Base-by-base conservation (phyloP, 805 yeast genomes). In the Wickerhamomyces chaumierensis region DNA sequence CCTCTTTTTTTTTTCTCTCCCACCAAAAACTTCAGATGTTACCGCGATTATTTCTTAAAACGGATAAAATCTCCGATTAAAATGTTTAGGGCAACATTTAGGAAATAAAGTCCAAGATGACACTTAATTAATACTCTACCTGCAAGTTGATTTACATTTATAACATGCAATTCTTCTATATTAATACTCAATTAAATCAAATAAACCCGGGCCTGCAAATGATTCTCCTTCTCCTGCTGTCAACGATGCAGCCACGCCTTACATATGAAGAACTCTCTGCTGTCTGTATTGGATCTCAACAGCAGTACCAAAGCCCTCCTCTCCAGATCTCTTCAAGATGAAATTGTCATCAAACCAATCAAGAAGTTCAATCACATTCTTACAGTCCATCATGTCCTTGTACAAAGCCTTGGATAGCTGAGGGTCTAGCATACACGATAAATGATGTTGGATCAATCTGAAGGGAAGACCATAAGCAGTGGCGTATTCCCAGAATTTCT, bases 391-490 rank as follows among this genome's bases (percentile, higher is more conserved):
- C 69, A 92, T 62, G 44, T 71, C 77, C 47, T 73, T 73, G 35
- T 75, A 63, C 34, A 71, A 57, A 2, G 55, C 48, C 46, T 71
- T 73, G 3, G 68, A 52, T 8, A 79, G 40, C 38, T 61, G 65
- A 42, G 68, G 67, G 32, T 76, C 83, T 45, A 87, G 58, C 97
- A 92, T 90, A 56, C 92, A 83, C 11, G 82, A 73, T 39, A 92
- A 56, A 59, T 90, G 97, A 53, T 90, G 96, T 56, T 86, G 95
- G 3, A 78, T 68, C 31, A 90, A 65, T 53, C 88, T 75, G 55
- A 75, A 90, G 2, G 94, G 96, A 40, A 87, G 63, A 0, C 96
- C 96, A 52, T 79, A 86, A 17, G 78, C 74, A 14, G 85, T 71
- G 8, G 83, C 73, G 46, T 78, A 75, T 50, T 84, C 79, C 82